Base-by-base conservation (phyloP, 345 rosid genomes). In the Citrus mangshanensis region DNA sequence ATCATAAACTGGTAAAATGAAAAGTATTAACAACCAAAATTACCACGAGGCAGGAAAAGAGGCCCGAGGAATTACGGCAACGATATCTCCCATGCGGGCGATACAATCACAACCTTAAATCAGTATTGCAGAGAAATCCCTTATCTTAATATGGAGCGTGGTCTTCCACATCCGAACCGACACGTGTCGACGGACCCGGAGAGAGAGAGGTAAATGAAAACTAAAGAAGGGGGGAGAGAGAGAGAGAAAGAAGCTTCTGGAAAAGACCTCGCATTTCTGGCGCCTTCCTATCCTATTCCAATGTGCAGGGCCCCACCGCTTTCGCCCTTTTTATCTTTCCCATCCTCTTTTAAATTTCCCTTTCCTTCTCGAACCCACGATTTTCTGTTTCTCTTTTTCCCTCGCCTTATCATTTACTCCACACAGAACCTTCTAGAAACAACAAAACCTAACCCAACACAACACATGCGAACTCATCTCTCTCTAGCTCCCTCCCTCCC, bases 401-500 rank as follows among this genome's bases (percentile, higher is more conserved):
- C 79, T 72, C 61, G 68, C 78, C 83, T 89, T 85, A 85, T 87
- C 88, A 82, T 79, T 84, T 71, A 78, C 91, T 34, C 82, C 80
- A 78, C 81, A 84, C 81, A 38, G 97, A 95, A 94, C 85, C 82
- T 96, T 96, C 98, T 94, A 91, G 98, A 94, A 90, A 79, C 82
- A 82, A 76, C 81, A 82, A 73, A 81, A 77, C 75, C 80, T 5
- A 74, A 25, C 80, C 1, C 67, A 24, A 72, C 5, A 27, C 18
- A 70, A 8, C 77, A 3, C 27, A 7, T 40, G 32, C 69, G 24
- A 60, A 4, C 49, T 6, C 38, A 6, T 21, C 25, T 54, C 66
- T 21, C 67, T 3, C 71, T 22, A 56, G 16, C 70, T 3, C 70
- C 6, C 69, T 30, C 35, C 0, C 42, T 8, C 2, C 0, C 13